Base-by-base conservation (phyloP, 164 flowering plant genomes). In the Aristolochia fimbriata region DNA sequence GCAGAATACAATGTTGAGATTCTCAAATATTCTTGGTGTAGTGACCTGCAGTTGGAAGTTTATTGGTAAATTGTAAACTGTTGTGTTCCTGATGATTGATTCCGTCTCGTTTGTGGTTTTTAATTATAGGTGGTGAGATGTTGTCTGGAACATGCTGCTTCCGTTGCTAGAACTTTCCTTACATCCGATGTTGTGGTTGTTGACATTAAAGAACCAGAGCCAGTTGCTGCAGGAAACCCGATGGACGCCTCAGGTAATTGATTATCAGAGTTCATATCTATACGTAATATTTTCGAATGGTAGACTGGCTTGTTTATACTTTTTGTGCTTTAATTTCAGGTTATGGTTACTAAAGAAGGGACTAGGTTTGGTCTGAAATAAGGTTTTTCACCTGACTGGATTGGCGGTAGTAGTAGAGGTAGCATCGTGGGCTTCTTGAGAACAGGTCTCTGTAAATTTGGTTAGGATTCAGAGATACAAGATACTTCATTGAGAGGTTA, bases 81-180 rank as follows among this genome's bases (percentile, higher is more conserved):
- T 27, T 2, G 30, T 5, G 30, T 27, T 27, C 5, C 5, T 27
- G 2, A 27, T 27, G 30, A 27, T 27, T 27, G 30, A 27, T 2
- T 27, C 30, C 30, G 30, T 27, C 5, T 27, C 30, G 30, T 27
- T 27, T 37, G 43, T 37, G 43, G 45, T 56, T 56, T 15, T 31
- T 31, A 15, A 19, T 6, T 19, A n/a, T 66, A 89, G 97, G 97
- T 90, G 72, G 97, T 90, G 11, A 77, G 95, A 69, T 85, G 94
- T 73, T 89, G 97, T 69, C 64, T 90, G 71, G 97, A 90, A 79
- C 92, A 90, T 70, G 97, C 97, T 13, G 74, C 97, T 15, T 90
- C 95, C 0, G 97, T 90, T 21, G 92, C 97, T 15, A 87, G 77
- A 24, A 87, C 95, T 3, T 90, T 90, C 79, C 80, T 90, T 66